phyloP scores from a whole-genome alignment of 2,329 filamentous ascomycete genomes.

The Sporothrix brasiliensis region DNA sequence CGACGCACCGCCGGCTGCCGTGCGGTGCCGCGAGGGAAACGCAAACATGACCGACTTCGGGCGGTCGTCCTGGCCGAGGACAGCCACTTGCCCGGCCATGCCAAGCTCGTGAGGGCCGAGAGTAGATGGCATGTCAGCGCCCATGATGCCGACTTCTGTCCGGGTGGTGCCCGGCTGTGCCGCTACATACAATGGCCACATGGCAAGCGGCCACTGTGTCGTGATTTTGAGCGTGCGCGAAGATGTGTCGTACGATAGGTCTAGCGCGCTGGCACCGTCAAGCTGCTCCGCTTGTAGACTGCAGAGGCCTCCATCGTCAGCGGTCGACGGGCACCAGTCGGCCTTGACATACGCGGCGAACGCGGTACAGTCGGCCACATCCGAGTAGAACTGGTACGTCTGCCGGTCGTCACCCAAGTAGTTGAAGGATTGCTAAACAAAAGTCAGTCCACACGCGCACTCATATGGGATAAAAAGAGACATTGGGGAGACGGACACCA shows the following conservation, averaged over 20 bases:
- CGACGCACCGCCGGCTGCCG: slow-evolving; percentile 51
- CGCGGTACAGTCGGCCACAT: slow-evolving; percentile 58
- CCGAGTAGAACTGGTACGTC: slow-evolving; percentile 71
- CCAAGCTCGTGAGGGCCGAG: slow-evolving; percentile 73
- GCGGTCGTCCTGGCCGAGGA: slow-evolving; percentile 73
- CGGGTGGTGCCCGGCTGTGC: slow-evolving; percentile 55
- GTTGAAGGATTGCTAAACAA: slow-evolving; percentile 61
- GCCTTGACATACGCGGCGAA: slow-evolving; percentile 58
- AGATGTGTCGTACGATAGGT: slow-evolving; percentile 74
- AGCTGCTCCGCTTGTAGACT: slow-evolving; percentile 49
- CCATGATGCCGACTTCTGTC: slow-evolving; percentile 80
- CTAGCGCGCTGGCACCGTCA: slow-evolving; percentile 63
- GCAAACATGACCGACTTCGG: slow-evolving; percentile 79
- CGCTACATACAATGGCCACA: slow-evolving; percentile 48
- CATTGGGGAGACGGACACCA: slow-evolving; percentile 44
- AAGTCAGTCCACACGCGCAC: not conserved
- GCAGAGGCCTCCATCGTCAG: slow-evolving; percentile 52
- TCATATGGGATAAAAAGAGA: too few species aligned
- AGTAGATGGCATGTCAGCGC: slow-evolving; percentile 60
- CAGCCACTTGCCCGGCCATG: slow-evolving; percentile 75
- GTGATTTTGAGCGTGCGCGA: slow-evolving; percentile 67
- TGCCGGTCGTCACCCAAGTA: slow-evolving; percentile 59
- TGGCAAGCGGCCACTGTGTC: slow-evolving; percentile 61
- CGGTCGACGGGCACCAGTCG: slow-evolving; percentile 52
- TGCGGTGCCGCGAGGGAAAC: slow-evolving; percentile 76